phyloP scores from a whole-genome alignment of 1,284 basidiomycete genomes.

The Clitocybe nebularis region DNA sequence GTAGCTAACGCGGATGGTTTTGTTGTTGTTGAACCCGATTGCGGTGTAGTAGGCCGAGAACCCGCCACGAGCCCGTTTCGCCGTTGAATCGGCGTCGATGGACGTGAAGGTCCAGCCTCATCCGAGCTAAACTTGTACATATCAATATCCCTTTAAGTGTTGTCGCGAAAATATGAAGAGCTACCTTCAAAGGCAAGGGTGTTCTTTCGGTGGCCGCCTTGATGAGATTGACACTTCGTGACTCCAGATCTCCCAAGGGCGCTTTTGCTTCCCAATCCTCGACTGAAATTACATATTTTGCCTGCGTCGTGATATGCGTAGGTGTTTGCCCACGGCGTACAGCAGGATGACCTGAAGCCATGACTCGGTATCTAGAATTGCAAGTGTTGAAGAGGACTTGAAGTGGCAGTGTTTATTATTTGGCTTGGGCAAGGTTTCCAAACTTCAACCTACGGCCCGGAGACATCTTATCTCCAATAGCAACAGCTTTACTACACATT shows the following conservation, averaged over 20 bases:
- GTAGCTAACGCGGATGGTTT: conserved; percentile 13
- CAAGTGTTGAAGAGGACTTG: too few relatives aligned
- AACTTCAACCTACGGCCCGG: too few relatives aligned
- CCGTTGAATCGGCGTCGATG: conserved; percentile 20
- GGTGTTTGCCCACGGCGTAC: conserved; percentile 11
- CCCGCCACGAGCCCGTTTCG: conserved; percentile 10
- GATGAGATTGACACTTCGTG: conserved; percentile 61
- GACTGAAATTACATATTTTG: conserved; percentile 29
- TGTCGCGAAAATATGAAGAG: conserved; percentile 19
- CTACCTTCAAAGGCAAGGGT: conserved; percentile 71
- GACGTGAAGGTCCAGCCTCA: conserved; percentile 20
- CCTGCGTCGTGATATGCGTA: conserved; percentile 11
- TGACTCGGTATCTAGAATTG: background rate
- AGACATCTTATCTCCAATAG: too few relatives aligned
- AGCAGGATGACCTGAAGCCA: conserved; percentile 13
- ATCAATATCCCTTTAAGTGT: background rate
- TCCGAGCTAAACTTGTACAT: conserved; percentile 20
- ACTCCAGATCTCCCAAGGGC: conserved; percentile 68
- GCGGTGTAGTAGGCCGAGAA: conserved; percentile 22
- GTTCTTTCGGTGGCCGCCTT: conserved; percentile 61
- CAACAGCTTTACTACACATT: too few relatives aligned
- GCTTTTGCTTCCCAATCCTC: conserved; percentile 89
- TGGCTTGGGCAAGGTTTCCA: too few relatives aligned
- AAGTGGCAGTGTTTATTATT: too few relatives aligned
- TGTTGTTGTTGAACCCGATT: conserved; percentile 24